A percentile compares a stretch with the other conserved stretches of the same genome.
Evolutionary conservation across 164 flowering plant genomes (phyloP).

Genomic region (Chimonanthus salicifolius): DNA sequence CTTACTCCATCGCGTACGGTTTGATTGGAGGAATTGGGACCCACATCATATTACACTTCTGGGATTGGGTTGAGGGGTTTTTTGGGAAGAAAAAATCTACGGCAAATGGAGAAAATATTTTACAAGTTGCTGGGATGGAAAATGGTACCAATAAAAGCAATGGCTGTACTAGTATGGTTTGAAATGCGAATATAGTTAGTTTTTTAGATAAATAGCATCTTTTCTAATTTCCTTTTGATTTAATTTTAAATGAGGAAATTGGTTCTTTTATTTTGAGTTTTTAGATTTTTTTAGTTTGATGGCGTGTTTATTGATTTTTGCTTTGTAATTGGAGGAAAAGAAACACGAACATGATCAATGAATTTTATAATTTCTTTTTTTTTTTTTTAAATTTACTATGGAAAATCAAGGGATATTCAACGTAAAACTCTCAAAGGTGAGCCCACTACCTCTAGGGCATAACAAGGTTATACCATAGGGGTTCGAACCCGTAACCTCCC

Average conservation of each 20-base stretch:
- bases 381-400: too few relatives aligned
- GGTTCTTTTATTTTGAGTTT: background rate
- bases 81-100: background rate
- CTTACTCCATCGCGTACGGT: slow-evolving; percentile 86
- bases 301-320: background rate
- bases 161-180: background rate
- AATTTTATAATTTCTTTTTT: too few relatives aligned
- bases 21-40: slow-evolving; percentile 84
- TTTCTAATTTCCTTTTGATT: background rate
- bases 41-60: slow-evolving; percentile 47
- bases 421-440: too few relatives aligned
- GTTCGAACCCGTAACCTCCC: too few relatives aligned
- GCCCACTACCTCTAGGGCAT: too few relatives aligned
- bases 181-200: background rate
- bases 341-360: background rate
- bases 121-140: background rate
- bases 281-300: background rate
- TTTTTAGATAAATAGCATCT: too few relatives aligned
- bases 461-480: too few relatives aligned
- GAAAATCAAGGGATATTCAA: too few relatives aligned
- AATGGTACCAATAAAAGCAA: background rate
- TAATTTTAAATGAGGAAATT: background rate
- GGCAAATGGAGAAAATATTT: background rate
- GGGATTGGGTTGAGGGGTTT: slow-evolving; percentile 53
- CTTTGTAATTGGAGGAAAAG: background rate